A percentile compares a stretch with the other conserved stretches of the same genome.
Evolutionary conservation across 768 basidiomycete species (phyloP).

Genomic region (Xerocomellus intermedius): DNA sequence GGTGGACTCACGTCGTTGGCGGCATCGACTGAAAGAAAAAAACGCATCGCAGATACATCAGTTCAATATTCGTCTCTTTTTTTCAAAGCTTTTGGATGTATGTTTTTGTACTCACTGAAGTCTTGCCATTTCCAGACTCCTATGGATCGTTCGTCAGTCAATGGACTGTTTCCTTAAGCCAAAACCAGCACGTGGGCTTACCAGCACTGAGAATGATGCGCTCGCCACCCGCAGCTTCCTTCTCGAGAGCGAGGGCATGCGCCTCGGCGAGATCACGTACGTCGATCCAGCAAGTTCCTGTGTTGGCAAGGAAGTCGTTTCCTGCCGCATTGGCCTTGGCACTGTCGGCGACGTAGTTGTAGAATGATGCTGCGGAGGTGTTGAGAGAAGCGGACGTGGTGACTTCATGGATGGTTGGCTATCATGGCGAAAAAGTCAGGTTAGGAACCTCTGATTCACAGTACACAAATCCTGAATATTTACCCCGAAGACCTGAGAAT

Average conservation of each 20-base stretch:
- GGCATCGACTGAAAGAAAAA: slow-evolving; percentile 31
- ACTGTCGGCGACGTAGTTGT: slow-evolving; percentile 31
- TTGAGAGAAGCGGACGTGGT: slow-evolving; percentile 36
- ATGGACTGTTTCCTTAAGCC: not conserved
- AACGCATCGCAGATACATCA: not conserved
- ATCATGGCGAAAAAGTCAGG: not conserved
- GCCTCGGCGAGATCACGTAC: slow-evolving; percentile 56
- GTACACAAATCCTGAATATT: not conserved
- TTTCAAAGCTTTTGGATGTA: too few species aligned
- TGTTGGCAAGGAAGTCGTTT: slow-evolving; percentile 24
- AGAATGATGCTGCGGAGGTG: slow-evolving; percentile 37
- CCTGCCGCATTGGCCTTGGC: slow-evolving; percentile 20
- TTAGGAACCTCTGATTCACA: not conserved
- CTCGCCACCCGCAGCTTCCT: slow-evolving; percentile 51
- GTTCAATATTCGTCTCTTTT: not conserved
- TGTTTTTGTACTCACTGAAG: slow-evolving; percentile 20
- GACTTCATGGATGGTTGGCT: slow-evolving; percentile 47
- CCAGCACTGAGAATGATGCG: slow-evolving; percentile 52
- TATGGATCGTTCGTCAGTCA: not conserved
- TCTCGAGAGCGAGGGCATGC: slow-evolving; percentile 52
- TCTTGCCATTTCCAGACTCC: slow-evolving; percentile 33
- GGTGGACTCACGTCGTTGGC: slow-evolving; percentile 36
- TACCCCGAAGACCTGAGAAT: slow-evolving; percentile 31
- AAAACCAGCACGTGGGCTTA: not conserved
- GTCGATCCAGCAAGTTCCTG: slow-evolving; percentile 42